A percentile compares a stretch with the other conserved stretches of the same genome.
phyloP scores from a whole-genome alignment of 306 rosid genomes.

The Astragalus membranaceus region DNA sequence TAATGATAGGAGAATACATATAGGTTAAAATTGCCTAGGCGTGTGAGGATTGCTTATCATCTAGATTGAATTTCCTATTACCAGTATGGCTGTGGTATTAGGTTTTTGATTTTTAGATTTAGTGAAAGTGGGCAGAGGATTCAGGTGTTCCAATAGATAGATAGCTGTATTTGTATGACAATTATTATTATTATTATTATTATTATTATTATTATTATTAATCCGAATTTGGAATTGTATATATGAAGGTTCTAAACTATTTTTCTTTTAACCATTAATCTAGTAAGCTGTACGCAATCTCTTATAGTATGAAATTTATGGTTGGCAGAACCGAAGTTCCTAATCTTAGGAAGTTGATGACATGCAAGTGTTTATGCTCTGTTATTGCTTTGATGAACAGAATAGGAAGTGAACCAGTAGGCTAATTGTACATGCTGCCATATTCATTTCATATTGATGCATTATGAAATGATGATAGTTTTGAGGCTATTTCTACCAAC shows the following conservation, averaged over 20 bases:
- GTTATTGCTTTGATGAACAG: neutral
- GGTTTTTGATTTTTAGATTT: constrained; percentile 9
- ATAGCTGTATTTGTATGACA: constrained; percentile 4
- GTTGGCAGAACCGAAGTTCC: neutral
- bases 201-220: neutral
- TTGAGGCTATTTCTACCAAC: constrained; percentile 12
- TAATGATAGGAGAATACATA: neutral
- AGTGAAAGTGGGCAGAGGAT: neutral
- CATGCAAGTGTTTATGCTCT: neutral
- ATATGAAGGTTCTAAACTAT: neutral
- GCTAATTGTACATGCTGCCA: neutral
- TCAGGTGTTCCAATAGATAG: neutral
- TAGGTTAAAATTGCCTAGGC: neutral
- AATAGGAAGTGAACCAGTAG: neutral
- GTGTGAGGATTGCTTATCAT: too few relatives aligned
- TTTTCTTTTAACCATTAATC: neutral
- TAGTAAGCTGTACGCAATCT: neutral
- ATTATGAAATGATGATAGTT: neutral
- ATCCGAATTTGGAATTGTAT: neutral
- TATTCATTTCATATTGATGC: constrained; percentile 12
- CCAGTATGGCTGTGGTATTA: neutral
- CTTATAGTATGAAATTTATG: neutral
- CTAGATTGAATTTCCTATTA: constrained; percentile 4
- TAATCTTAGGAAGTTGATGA: neutral
- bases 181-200: neutral